These are phyloP conservation scores for Boletus barrowsii DNA, from an alignment of 768 basidiomycete species.

Conservation along the genomic window DNA sequence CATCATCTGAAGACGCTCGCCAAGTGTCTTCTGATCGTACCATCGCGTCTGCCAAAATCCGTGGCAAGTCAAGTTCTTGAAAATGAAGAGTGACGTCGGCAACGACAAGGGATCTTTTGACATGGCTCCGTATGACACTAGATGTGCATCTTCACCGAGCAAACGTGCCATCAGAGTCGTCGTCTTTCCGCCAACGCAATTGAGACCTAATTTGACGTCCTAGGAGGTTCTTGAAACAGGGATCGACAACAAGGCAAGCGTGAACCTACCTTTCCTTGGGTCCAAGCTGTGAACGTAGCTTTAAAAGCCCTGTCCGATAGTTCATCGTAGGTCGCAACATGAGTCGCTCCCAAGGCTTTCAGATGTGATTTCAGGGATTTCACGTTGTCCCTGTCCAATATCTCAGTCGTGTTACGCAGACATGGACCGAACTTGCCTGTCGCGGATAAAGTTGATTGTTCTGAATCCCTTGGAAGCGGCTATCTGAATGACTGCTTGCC, in stretches of 20 bases:
- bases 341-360: conserved; percentile 62
- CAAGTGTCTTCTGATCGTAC: conserved; percentile 49
- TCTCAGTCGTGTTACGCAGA: background rate
- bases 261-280: conserved; percentile 50
- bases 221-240: conserved; percentile 8
- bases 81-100: conserved; percentile 79
- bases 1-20: conserved; percentile 53
- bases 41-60: conserved; percentile 81
- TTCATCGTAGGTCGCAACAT: conserved; percentile 77
- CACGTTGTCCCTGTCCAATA: conserved; percentile 46
- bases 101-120: conserved; percentile 76
- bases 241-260: conserved; percentile 7
- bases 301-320: conserved; percentile 55
- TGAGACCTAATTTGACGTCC: conserved; percentile 48
- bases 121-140: conserved; percentile 91
- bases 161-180: conserved; percentile 68
- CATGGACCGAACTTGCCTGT: conserved; percentile 43
- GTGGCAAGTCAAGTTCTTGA: conserved; percentile 72
- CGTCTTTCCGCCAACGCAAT: conserved; percentile 63
- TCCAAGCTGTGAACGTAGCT: conserved; percentile 59
- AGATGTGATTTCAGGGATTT: conserved; percentile 50
- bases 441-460: conserved; percentile 79
- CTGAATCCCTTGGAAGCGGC: conserved; percentile 67
- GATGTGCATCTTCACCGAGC: conserved; percentile 63
- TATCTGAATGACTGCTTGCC: conserved; percentile 84